Evolutionary conservation across 164 flowering plant genomes (phyloP).

Genomic region (Euptelea pleiosperma): DNA sequence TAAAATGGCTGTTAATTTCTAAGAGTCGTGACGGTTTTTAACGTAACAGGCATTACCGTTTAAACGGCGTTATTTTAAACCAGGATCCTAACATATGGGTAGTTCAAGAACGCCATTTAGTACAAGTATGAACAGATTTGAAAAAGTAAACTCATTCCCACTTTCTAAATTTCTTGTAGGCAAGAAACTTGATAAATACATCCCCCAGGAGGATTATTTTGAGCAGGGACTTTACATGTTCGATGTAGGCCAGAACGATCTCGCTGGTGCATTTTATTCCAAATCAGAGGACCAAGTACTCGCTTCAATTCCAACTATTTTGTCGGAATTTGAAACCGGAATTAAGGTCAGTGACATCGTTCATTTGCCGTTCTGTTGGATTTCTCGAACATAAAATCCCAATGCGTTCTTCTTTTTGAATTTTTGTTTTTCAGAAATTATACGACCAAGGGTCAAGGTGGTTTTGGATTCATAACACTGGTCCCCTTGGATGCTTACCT

Average conservation of each 20-base stretch:
- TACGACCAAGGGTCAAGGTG: constrained; percentile 70
- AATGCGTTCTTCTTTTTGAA: neutral
- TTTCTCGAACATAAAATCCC: neutral
- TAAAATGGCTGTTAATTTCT: no score
- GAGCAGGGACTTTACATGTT: constrained; percentile 71
- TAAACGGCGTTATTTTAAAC: no score
- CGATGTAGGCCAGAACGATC: constrained; percentile 91
- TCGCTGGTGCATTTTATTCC: constrained; percentile 79
- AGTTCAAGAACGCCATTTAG: no score
- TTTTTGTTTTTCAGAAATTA: constrained; percentile 38
- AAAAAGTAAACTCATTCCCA: neutral
- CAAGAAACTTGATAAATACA: constrained; percentile 39
- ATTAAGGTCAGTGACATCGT: constrained; percentile 55
- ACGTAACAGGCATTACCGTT: no score
- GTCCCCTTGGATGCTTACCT: constrained; percentile 83
- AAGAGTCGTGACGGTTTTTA: no score
- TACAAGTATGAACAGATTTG: no score
- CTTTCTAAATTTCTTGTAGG: constrained; percentile 34
- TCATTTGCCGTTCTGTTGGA: no score
- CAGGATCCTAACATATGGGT: no score
- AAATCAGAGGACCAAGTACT: constrained; percentile 72
- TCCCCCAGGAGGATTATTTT: constrained; percentile 56
- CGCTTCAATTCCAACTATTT: constrained; percentile 64
- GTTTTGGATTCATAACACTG: constrained; percentile 89
- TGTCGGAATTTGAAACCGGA: constrained; percentile 61